phyloP scores from a whole-genome alignment of 805 yeast species.

The Suhomyces sp. region DNA sequence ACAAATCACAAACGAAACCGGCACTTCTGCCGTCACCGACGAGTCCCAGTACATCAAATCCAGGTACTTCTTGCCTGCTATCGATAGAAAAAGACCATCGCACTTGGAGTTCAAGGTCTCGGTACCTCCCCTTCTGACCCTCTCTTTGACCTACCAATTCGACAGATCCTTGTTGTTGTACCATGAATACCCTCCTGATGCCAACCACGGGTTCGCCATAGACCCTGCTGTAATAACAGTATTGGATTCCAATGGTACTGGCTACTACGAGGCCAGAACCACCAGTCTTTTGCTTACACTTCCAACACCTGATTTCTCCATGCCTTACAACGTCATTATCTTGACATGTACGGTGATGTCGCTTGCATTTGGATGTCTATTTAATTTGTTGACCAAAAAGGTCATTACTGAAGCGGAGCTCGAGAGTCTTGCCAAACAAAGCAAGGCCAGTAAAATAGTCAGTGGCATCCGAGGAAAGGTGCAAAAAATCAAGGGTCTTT shows the following conservation, averaged over 20 bases:
- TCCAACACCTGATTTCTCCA: conserved; percentile 96
- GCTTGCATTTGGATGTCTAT: conserved; percentile 81
- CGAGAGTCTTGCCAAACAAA: conserved; percentile 27
- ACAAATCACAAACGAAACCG: conserved; percentile 22
- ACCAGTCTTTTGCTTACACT: conserved; percentile 81
- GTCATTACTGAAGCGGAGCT: conserved; percentile 74
- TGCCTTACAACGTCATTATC: conserved; percentile 97
- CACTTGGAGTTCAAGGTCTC: conserved; percentile 68
- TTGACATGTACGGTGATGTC: conserved; percentile 93
- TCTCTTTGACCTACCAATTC: conserved; percentile 69
- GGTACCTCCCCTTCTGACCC: conserved; percentile 61
- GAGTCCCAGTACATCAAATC: conserved; percentile 42
- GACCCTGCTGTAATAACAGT: conserved; percentile 84
- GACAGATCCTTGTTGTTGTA: conserved; percentile 82
- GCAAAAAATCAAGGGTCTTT: conserved; percentile 4
- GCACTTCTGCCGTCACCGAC: conserved; percentile 14
- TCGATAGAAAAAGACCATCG: conserved; percentile 77
- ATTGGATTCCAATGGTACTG: conserved; percentile 21
- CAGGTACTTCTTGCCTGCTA: conserved; percentile 68
- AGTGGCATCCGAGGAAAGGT: not conserved
- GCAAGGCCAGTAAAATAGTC: conserved; percentile 1
- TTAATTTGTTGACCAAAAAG: conserved; percentile 71
- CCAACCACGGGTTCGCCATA: conserved; percentile 94
- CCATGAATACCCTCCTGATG: conserved; percentile 98
- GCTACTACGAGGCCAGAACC: conserved; percentile 60